Evolutionary conservation across 768 basidiomycete genomes (phyloP).

Genomic region (Termitomyces sp.): DNA sequence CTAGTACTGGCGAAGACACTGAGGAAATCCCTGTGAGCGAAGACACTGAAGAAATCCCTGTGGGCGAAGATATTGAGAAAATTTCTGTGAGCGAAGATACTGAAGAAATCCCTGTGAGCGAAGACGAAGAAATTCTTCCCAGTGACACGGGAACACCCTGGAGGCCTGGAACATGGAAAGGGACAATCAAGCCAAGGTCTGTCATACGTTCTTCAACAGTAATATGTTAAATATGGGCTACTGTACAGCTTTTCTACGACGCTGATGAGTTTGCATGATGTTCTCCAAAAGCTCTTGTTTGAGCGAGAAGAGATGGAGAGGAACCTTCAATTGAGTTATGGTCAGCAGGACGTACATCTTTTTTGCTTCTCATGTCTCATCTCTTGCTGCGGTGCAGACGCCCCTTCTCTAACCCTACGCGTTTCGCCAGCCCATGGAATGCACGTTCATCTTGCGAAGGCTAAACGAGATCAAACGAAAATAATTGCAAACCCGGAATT

Average conservation of each 20-base stretch:
- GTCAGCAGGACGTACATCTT: constrained; percentile 32
- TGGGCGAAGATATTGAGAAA: not conserved
- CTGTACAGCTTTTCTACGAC: constrained; percentile 57
- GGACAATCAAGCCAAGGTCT: constrained; percentile 69
- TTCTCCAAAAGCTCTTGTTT: constrained; percentile 40
- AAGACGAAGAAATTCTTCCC: constrained; percentile 1
- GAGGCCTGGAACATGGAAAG: constrained; percentile 37
- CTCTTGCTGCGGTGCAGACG: constrained; percentile 38
- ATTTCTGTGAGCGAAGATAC: not conserved
- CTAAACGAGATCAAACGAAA: constrained; percentile 57
- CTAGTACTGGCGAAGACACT: not conserved
- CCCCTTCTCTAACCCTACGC: constrained; percentile 72
- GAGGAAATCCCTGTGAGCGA: not conserved
- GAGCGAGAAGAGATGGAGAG: constrained; percentile 52
- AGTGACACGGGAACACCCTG: constrained; percentile 10
- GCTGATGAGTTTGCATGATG: constrained; percentile 45
- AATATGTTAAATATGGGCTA: not conserved
- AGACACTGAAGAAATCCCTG: not conserved
- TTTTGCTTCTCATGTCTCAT: not conserved
- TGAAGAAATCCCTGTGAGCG: not conserved
- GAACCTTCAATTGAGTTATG: constrained; percentile 48
- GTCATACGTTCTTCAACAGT: constrained; percentile 12
- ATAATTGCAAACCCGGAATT: constrained; percentile 50
- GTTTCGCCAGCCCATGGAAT: constrained; percentile 66
- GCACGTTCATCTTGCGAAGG: constrained; percentile 68